phyloP scores from a whole-genome alignment of 2,329 filamentous ascomycete genomes.

The Fusarium tanahbumbuense region DNA sequence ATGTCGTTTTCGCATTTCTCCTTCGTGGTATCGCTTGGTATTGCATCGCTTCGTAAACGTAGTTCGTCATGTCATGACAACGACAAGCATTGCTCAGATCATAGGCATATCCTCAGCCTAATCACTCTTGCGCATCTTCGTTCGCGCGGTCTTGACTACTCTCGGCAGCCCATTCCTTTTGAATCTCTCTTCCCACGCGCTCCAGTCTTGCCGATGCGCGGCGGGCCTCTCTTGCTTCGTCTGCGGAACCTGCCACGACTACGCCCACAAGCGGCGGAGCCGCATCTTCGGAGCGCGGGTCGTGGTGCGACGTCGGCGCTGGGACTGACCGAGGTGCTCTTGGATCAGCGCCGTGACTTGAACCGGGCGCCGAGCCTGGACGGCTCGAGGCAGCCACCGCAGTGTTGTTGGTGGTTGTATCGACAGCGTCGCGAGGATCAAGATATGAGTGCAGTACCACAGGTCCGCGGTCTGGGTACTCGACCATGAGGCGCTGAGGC shows the following conservation, averaged over 20 bases:
- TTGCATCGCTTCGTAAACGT: conserved; percentile 45
- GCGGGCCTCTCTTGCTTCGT: conserved; percentile 63
- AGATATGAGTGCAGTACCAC: conserved; percentile 61
- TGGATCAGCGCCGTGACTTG: conserved; percentile 28
- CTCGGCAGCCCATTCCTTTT: conserved; percentile 61
- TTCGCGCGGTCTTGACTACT: conserved; percentile 40
- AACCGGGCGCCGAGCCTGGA: conserved; percentile 32
- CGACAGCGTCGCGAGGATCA: conserved; percentile 51
- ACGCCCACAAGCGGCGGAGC: conserved; percentile 66
- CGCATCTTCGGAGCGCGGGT: conserved; percentile 48
- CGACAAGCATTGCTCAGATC: conserved; percentile 6
- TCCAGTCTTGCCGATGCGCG: conserved; percentile 65
- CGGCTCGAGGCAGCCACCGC: conserved; percentile 18
- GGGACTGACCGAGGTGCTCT: conserved; percentile 31
- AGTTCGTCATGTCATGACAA: conserved; percentile 31
- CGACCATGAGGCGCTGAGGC: conserved; percentile 69
- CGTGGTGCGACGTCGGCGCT: conserved; percentile 24
- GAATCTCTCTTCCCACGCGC: conserved; percentile 65
- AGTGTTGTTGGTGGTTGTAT: conserved; percentile 27
- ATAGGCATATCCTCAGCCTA: background rate
- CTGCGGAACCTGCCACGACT: conserved; percentile 62
- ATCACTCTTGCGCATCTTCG: conserved; percentile 46
- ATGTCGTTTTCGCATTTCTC: conserved; percentile 5
- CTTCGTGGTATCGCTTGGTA: conserved; percentile 32
- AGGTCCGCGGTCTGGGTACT: conserved; percentile 60